Conservation (phyloP, 139 green algal species). For the Picochlorum sp. region DNA sequence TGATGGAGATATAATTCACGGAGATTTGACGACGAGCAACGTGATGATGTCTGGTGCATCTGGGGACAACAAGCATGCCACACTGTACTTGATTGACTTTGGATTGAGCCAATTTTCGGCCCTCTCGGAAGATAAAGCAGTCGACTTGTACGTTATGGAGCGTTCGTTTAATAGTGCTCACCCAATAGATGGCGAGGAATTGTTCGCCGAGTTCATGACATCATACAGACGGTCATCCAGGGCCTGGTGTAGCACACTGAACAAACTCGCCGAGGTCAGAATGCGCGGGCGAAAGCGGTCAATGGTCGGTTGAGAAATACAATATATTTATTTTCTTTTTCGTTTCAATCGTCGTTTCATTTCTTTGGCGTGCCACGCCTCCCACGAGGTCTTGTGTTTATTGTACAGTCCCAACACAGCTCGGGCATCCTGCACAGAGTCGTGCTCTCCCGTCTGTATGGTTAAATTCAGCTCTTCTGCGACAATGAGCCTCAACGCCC, state of each 20-base stretch:
- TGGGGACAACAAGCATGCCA: neutral
- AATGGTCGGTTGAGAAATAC: conserved; percentile 64
- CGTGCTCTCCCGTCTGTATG: conserved; percentile 65
- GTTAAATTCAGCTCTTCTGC: conserved; percentile 47
- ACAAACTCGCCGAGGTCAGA: conserved; percentile 72
- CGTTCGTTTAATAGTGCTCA: conserved; percentile 69
- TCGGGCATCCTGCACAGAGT: conserved; percentile 50
- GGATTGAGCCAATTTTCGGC: conserved; percentile 64
- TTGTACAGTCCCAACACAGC: conserved; percentile 51
- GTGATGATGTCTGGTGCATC: conserved; percentile 53
- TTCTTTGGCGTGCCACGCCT: conserved; percentile 1
- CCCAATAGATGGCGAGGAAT: conserved; percentile 16
- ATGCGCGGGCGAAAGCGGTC: conserved; percentile 66
- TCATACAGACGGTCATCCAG: conserved; percentile 57
- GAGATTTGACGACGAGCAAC: conserved; percentile 85
- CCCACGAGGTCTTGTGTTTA: conserved; percentile 36
- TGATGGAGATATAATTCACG: conserved; percentile 82
- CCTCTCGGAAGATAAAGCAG: conserved; percentile 60
- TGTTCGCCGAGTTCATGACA: conserved; percentile 60
- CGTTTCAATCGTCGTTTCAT: neutral
- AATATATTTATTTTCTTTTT: neutral
- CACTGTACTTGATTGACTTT: conserved; percentile 81
- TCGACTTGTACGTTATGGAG: conserved; percentile 89
- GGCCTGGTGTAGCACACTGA: conserved; percentile 64
- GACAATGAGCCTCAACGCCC: conserved; percentile 50